phyloP scores from a whole-genome alignment of 441 rosid species.

The Melastoma candidum region DNA sequence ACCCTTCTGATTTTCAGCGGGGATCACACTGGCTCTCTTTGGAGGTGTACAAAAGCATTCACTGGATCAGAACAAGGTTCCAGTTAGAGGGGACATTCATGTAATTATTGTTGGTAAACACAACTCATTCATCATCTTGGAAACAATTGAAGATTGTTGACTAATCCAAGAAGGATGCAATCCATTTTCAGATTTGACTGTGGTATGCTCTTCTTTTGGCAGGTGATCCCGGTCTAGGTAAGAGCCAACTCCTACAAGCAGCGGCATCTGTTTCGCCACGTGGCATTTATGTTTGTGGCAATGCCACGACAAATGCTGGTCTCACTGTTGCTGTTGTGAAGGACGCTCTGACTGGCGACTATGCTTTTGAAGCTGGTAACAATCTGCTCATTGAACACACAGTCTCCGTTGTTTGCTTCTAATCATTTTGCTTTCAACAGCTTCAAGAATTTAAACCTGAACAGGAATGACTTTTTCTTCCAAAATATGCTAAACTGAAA shows the following conservation, averaged over 20 bases:
- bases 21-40: slow-evolving; percentile 82
- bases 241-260: slow-evolving; percentile 97
- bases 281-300: slow-evolving; percentile 97
- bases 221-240: slow-evolving; percentile 99
- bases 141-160: neutral
- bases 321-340: slow-evolving; percentile 97
- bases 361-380: slow-evolving; percentile 97
- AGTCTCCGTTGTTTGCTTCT: neutral
- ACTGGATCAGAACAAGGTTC: slow-evolving; percentile 85
- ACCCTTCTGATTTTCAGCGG: slow-evolving; percentile 46
- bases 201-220: slow-evolving; percentile 15
- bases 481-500: neutral
- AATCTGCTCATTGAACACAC: slow-evolving; percentile 9
- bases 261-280: slow-evolving; percentile 94
- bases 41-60: slow-evolving; percentile 97
- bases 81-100: slow-evolving; percentile 99
- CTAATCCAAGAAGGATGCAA: neutral
- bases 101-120: slow-evolving; percentile 89
- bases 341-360: slow-evolving; percentile 88
- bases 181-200: slow-evolving; percentile 4
- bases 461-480: neutral
- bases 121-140: slow-evolving; percentile 2
- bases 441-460: neutral
- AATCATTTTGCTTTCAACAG: neutral
- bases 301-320: slow-evolving; percentile 95